These are phyloP conservation scores for Fusarium staphyleae DNA, from an alignment of 2,329 filamentous ascomycete genomes.

Conservation along the genomic window DNA sequence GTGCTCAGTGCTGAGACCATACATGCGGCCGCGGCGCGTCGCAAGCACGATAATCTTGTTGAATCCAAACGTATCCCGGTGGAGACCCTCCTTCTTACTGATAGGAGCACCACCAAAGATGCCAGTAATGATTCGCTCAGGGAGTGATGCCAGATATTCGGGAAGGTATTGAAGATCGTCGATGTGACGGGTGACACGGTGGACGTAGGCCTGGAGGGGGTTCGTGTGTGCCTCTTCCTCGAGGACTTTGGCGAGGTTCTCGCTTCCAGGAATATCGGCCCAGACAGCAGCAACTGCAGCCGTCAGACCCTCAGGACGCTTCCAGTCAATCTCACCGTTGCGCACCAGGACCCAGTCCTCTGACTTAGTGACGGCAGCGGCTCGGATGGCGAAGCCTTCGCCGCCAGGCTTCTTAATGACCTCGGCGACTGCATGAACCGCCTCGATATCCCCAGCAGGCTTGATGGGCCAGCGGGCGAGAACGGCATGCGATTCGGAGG, in stretches of 20 bases:
- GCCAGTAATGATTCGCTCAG: conserved; percentile 70
- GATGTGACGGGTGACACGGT: conserved; percentile 83
- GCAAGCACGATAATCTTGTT: conserved; percentile 84
- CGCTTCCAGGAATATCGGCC: conserved; percentile 76
- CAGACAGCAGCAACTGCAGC: conserved; percentile 80
- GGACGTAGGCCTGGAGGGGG: conserved; percentile 80
- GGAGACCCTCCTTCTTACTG: conserved; percentile 55
- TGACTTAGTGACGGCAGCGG: conserved; percentile 71
- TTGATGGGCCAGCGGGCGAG: conserved; percentile 76
- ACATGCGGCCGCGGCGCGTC: conserved; percentile 79
- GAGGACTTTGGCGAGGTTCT: conserved; percentile 79
- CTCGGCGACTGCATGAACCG: conserved; percentile 78
- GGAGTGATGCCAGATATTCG: conserved; percentile 73
- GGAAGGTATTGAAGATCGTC: conserved; percentile 81
- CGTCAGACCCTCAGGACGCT: conserved; percentile 81
- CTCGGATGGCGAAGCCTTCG: conserved; percentile 77
- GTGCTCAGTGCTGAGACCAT: conserved; percentile 79
- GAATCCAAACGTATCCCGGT: conserved; percentile 83
- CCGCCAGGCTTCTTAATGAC: conserved; percentile 73
- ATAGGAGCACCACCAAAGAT: conserved; percentile 64
- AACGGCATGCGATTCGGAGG: conserved; percentile 77
- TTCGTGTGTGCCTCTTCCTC: conserved; percentile 88
- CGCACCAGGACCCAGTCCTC: conserved; percentile 84
- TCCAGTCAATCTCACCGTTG: conserved; percentile 84
- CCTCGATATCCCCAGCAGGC: conserved; percentile 50